Evolutionary conservation across 805 yeast genomes (phyloP).

Genomic region (Limtongozyma cylindracea): DNA sequence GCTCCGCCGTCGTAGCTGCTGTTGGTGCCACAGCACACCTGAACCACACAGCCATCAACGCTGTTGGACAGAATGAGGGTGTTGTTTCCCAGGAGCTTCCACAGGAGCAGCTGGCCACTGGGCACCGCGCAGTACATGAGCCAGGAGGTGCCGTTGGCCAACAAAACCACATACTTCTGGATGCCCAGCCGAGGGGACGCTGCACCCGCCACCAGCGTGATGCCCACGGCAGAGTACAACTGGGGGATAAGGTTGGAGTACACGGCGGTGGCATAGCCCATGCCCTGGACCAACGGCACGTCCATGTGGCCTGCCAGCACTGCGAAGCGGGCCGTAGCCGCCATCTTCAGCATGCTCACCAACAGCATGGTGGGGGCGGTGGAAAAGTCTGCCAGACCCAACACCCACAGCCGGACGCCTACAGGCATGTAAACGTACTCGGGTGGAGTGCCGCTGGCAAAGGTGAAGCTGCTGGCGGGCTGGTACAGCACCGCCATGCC

Average conservation of each 20-base stretch:
- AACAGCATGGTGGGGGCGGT: neutral
- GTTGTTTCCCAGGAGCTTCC: too few species aligned
- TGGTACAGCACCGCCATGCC: conserved; percentile 3
- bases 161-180: conserved; percentile 2
- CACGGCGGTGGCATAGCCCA: neutral
- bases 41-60: too few species aligned
- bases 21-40: too few species aligned
- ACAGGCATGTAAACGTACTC: conserved; percentile 3
- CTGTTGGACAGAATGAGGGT: too few species aligned
- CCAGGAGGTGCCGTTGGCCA: conserved; percentile 3
- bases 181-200: conserved; percentile 2
- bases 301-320: neutral
- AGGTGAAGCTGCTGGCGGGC: conserved; percentile 2
- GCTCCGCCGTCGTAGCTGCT: neutral
- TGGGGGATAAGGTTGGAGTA: conserved; percentile 23
- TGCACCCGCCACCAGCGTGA: conserved; percentile 3
- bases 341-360: conserved; percentile 2
- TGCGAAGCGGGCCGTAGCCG: conserved; percentile 2
- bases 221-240: conserved; percentile 19
- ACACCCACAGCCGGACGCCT: conserved; percentile 2
- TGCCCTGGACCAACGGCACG: neutral
- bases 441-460: conserved; percentile 2
- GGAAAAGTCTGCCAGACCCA: conserved; percentile 1
- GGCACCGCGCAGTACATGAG: neutral
- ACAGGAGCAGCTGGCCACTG: neutral